Conservation (phyloP, 1,284 basidiomycete genomes). For the Vanrija sp. region DNA sequence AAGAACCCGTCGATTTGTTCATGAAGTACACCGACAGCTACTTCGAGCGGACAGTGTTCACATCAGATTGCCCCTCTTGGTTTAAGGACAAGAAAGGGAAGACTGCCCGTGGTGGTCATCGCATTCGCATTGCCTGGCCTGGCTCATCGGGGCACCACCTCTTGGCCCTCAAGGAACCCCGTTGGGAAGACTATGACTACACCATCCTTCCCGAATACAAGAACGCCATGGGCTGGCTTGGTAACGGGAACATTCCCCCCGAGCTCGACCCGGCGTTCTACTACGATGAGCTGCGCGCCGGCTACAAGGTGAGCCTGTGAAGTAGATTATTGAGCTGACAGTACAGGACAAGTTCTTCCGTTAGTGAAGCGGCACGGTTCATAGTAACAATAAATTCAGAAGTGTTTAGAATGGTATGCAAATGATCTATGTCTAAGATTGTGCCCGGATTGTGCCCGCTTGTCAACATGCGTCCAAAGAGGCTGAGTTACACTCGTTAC, state of each 20-base stretch:
- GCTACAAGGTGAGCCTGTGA: neutral
- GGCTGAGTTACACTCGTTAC: too few species aligned
- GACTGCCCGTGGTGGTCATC: neutral
- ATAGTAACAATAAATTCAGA: too few species aligned
- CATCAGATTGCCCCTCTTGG: constrained; percentile 27
- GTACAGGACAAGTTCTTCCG: too few species aligned
- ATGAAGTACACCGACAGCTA: constrained; percentile 30
- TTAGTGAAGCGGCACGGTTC: too few species aligned
- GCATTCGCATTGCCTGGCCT: constrained; percentile 21
- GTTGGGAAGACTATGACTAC: constrained; percentile 41
- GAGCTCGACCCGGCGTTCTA: constrained; percentile 9
- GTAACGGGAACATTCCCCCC: constrained; percentile 9
- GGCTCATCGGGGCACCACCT: constrained; percentile 19
- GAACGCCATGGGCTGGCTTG: constrained; percentile 14
- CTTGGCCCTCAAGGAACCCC: constrained; percentile 26
- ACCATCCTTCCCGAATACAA: constrained; percentile 5
- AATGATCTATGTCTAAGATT: too few species aligned
- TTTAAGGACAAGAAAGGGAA: constrained; percentile 18
- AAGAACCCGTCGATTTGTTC: constrained; percentile 29
- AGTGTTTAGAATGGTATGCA: too few species aligned
- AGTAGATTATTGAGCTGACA: too few species aligned
- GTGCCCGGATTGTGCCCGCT: too few species aligned
- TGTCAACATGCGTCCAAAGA: too few species aligned
- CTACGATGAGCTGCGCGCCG: constrained; percentile 1
- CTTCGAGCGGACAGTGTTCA: constrained; percentile 27